Evolutionary conservation across 2,329 filamentous ascomycete genomes (phyloP), one percentile per base, ranked within the genome.

Genomic region (Penicillium expansum): DNA sequence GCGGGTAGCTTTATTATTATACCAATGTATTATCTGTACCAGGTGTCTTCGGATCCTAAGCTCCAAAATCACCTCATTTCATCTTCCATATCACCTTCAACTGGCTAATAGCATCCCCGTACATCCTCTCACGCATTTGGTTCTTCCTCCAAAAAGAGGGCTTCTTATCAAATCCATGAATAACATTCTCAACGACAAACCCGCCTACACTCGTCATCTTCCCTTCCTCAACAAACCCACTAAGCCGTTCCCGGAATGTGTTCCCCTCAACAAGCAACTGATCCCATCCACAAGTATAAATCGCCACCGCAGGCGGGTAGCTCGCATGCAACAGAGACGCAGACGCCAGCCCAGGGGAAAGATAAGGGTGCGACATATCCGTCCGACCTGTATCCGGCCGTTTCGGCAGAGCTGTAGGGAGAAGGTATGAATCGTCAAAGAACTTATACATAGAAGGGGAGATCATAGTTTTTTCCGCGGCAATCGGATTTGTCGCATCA

Each of bases 241-340:
- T 30, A 41, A 66, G 32, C 33, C 58, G 53, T 16, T 66, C 58
- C 22, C 64, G 57, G 18, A 66, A 63, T 4, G 38, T 29, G 50
- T 62, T 59, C 39, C 62, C 64, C 42, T 66, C 61, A 10, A 60
- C 61, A 18, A 65, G 53, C 48, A 64, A 39, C 48, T 64, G 64
- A 48, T 65, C 62, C 64, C 61, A 66, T 1, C 55, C 62, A 60
- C 62, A 65, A 11, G 61, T 66, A 55, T 66, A 66, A 14, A 65
- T 58, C 3, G 59, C 53, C 29, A 66, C 59, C 42, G 33, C 20
- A 10, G 39, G n/a, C 11, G 64, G 62, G 41, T 61, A 61, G 3
- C 58, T 55, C 30, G 41, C 50, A 24, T 56, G 27, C 16, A 66
- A 38, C 1, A 62, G 18, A 38, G 39, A 35, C 5, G 44, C 44